Evolutionary conservation across 495 filamentous ascomycete genomes (phyloP), one percentile per base, ranked within the genome.

Genomic region (Xylaria longipes): DNA sequence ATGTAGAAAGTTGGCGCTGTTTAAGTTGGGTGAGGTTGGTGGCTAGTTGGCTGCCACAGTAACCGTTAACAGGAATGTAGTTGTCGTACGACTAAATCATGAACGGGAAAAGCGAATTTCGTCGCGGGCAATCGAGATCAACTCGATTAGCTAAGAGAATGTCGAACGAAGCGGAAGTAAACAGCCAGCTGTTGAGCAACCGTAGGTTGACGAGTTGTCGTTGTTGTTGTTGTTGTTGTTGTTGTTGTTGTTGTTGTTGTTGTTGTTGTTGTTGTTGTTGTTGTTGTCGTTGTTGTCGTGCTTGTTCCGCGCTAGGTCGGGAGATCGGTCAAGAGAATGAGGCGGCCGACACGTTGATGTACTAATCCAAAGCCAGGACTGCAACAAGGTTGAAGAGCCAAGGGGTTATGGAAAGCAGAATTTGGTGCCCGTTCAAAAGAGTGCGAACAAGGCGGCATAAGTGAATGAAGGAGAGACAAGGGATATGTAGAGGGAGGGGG

Each of bases 141-240:
- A 79, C 77, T 75, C 72, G 68, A 71, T 25, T 57, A 48, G 61
- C 72, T 70, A 61, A 61, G 75, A 73, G 58, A 70, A 52, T 64
- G 68, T 70, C 48, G 43, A 54, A 70, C 25, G 71, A 73, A 73
- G 58, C 58, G 61, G 35, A 68, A 69, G 63, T 64, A 31, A 71
- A 77, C 73, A 77, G 73, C 77, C 75, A 72, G 77, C 77, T 77
- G 77, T 73, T 66, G 41, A 58, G 58, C 45, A 70, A 64, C 33
- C 46, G 25, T 52, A 33, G 33, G 68, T 64, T 25, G 48, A 25
- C 35, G 35, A 41, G 14, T 43, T 29, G 56, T 48, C 22, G 45
- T 63, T 17, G 56, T 35, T 31, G 58, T 41, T 4, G 33, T 52
- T 15, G 33, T 48, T 33, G 67, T 37, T 2, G 57, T 60, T 14